phyloP scores from a whole-genome alignment of 2,329 filamentous ascomycete genomes.

The Aurifilum marmelostoma region DNA sequence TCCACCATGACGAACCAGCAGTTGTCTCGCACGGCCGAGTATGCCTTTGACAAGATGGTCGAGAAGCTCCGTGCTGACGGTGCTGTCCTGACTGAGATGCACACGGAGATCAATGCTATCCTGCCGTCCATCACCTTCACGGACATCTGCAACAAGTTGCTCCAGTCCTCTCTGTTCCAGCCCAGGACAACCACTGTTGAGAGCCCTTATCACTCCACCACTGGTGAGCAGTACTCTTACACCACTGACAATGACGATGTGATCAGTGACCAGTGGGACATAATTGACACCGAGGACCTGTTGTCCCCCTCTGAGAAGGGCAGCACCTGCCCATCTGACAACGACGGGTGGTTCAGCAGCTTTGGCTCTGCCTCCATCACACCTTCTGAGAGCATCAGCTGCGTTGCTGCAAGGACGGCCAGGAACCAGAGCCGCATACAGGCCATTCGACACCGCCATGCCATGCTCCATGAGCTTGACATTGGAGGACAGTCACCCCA shows the following conservation, averaged over 20 bases:
- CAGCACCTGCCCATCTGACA: background rate
- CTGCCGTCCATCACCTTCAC: conserved; percentile 4
- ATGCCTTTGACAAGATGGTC: background rate
- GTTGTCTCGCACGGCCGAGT: background rate
- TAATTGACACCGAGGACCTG: background rate
- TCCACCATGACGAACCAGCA: background rate
- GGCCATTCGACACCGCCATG: background rate
- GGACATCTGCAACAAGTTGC: background rate
- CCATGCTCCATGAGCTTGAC: background rate
- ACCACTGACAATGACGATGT: background rate
- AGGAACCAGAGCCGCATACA: background rate
- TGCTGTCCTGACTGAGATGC: background rate
- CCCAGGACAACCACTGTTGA: too few species aligned
- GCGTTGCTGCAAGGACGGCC: background rate
- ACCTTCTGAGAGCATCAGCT: background rate
- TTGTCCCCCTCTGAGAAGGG: background rate
- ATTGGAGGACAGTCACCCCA: background rate
- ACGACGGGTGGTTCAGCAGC: background rate
- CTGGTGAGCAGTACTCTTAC: too few species aligned
- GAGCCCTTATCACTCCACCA: too few species aligned
- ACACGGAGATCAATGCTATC: background rate
- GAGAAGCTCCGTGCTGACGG: background rate
- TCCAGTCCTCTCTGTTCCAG: background rate
- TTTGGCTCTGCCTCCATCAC: background rate
- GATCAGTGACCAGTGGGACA: background rate